phyloP scores from a whole-genome alignment of 495 filamentous ascomycete species.

The Cryomyces minteri region DNA sequence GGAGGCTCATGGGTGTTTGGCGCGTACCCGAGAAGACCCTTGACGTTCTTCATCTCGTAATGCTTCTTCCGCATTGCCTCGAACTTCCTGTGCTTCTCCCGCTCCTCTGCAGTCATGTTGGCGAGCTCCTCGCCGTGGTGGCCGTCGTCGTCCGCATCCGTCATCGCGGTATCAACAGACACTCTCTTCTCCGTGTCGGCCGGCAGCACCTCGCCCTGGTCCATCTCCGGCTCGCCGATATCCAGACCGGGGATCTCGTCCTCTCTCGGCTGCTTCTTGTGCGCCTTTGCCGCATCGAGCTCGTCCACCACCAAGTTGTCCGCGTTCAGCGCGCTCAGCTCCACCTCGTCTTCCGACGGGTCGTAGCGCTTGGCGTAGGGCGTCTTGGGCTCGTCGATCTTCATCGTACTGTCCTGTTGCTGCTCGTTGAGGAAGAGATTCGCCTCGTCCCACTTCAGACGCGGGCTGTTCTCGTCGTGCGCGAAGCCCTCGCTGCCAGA shows the following conservation, averaged over 20 bases:
- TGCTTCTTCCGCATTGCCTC: slow-evolving; percentile 84
- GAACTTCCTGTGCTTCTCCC: slow-evolving; percentile 78
- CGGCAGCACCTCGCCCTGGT: slow-evolving; percentile 24
- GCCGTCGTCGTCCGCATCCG: slow-evolving; percentile 31
- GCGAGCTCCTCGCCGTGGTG: slow-evolving; percentile 35
- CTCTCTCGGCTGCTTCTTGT: slow-evolving; percentile 24
- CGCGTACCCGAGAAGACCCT: slow-evolving; percentile 62
- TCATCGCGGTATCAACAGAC: slow-evolving; percentile 48
- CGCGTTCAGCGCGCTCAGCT: slow-evolving; percentile 38
- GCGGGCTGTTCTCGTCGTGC: slow-evolving; percentile 38
- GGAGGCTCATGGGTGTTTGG: not conserved
- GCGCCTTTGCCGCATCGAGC: slow-evolving; percentile 39
- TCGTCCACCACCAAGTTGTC: slow-evolving; percentile 44
- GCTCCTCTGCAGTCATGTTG: slow-evolving; percentile 55
- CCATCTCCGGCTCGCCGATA: slow-evolving; percentile 73
- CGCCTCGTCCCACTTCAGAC: slow-evolving; percentile 94
- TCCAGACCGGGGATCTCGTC: slow-evolving; percentile 85
- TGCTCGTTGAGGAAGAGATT: slow-evolving; percentile 94
- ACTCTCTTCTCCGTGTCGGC: slow-evolving; percentile 50
- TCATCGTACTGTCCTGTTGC: slow-evolving; percentile 89
- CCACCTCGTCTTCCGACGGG: slow-evolving; percentile 63
- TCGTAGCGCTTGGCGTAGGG: slow-evolving; percentile 87
- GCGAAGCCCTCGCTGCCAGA: slow-evolving; percentile 31
- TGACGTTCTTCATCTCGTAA: slow-evolving; percentile 97
- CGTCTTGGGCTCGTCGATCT: slow-evolving; percentile 96